Evolutionary conservation across 805 yeast species (phyloP), one percentile per base, ranked within the genome.

Genomic region (Starmerella riodocensis): DNA sequence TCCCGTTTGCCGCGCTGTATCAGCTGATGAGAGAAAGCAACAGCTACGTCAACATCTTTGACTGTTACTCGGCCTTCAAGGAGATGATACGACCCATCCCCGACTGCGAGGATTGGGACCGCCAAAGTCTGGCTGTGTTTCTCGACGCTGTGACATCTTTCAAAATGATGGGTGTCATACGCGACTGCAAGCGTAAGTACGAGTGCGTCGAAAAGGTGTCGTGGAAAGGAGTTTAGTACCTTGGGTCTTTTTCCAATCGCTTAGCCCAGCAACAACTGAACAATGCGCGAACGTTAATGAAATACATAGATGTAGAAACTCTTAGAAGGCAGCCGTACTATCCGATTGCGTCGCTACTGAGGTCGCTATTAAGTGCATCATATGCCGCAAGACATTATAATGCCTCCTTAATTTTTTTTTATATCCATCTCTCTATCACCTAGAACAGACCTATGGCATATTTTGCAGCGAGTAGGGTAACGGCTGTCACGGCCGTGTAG

Each of bases 21-120:
- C 69, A 72, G 34, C 64, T 82, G 13, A 78, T 77, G 55, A 71
- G 91, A 43, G 95, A 85, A 50, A 86, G 94, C 0, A 79, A 81
- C 19, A 65, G 75, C 3, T 61, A 67, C 23, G 67, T 80, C 45
- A 80, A 80, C 52, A 66, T 78, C 38, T 76, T 65, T 58, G 93
- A 80, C 49, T 75, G 74, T 48, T 80, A 66, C 51, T 55, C 62
- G 19, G 76, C 81, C 0, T 79, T 79, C 58, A 71, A 65, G 51
- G 56, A 54, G 4, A 55, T 53, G 6, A 28, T 47, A 17, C 14
- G 33, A 4, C 41, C 41, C 13, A 21, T 40, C 12, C 42, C 42
- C 5, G 58, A 55, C 14, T 26, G 42, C 20, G 19, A 28, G 2
- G 34, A 43, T 21, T 80, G 91, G 84, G 77, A 76, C 32, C 70